Evolutionary conservation across 2,329 filamentous ascomycete genomes (phyloP).

Genomic region (Hymenoscyphus repandus): DNA sequence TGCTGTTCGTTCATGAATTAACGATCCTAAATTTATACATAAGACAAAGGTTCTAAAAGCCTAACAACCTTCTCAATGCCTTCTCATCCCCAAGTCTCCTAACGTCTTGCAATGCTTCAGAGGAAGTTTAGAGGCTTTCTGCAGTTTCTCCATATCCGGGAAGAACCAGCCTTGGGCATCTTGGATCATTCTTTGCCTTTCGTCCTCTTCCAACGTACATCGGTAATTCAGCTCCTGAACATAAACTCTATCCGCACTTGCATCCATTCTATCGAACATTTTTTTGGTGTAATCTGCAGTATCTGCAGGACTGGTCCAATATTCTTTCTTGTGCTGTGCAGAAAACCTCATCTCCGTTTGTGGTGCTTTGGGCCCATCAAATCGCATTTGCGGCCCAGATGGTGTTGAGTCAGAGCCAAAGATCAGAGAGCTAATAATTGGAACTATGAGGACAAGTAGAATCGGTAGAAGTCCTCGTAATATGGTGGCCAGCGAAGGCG

Average conservation of each 20-base stretch:
- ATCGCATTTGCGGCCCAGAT: slow-evolving; percentile 66
- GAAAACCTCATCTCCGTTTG: slow-evolving; percentile 71
- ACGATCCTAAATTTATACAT: slow-evolving; percentile 14
- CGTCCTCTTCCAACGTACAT: slow-evolving; percentile 69
- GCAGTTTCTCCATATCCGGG: slow-evolving; percentile 56
- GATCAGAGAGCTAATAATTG: slow-evolving; percentile 77
- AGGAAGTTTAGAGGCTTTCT: slow-evolving; percentile 43
- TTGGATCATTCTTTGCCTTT: slow-evolving; percentile 49
- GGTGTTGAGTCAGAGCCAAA: slow-evolving; percentile 46
- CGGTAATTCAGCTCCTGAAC: slow-evolving; percentile 60
- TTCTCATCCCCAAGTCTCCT: slow-evolving; percentile 40
- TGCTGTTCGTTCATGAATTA: slow-evolving; percentile 17
- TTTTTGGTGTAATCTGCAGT: slow-evolving; percentile 62
- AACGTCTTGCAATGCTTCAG: slow-evolving; percentile 55
- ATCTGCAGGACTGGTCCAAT: slow-evolving; percentile 79
- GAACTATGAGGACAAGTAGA: slow-evolving; percentile 81
- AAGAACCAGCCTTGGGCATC: slow-evolving; percentile 69
- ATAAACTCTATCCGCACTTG: slow-evolving; percentile 68
- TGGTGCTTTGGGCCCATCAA: slow-evolving; percentile 65
- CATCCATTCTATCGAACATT: slow-evolving; percentile 71
- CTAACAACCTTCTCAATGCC: slow-evolving; percentile 2
- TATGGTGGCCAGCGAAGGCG: slow-evolving; percentile 44
- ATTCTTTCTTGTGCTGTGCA: slow-evolving; percentile 66
- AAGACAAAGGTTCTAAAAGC: slow-evolving; percentile 2
- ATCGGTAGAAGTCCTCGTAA: slow-evolving; percentile 79